Conservation (phyloP, 495 filamentous ascomycete genomes). For the Aspergillus haitiensis region DNA sequence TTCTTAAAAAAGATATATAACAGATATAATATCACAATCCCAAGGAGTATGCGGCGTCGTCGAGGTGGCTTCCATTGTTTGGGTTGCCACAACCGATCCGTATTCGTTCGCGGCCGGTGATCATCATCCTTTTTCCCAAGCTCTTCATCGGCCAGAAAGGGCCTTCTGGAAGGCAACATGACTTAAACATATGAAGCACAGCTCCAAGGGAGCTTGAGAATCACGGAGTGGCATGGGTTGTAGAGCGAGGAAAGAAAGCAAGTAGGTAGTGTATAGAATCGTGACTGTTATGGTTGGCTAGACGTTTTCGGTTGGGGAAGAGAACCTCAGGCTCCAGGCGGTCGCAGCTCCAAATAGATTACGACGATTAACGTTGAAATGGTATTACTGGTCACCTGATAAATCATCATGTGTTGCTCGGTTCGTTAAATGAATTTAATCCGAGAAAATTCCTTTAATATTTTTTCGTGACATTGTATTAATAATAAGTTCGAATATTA, state of each 20-base stretch:
- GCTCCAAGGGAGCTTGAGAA: slow-evolving; percentile 24
- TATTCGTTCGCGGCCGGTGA: slow-evolving; percentile 42
- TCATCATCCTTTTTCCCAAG: slow-evolving; percentile 71
- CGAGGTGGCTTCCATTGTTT: slow-evolving; percentile 39
- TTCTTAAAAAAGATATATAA: slow-evolving; percentile 57
- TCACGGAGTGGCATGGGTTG: slow-evolving; percentile 17
- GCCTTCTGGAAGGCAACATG: slow-evolving; percentile 48
- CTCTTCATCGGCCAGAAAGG: slow-evolving; percentile 60
- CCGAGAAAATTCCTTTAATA: not conserved
- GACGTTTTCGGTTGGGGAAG: slow-evolving; percentile 2
- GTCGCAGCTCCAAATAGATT: not conserved
- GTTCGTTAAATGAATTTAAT: not conserved
- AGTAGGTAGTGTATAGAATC: not conserved
- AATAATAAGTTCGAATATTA: too few relatives aligned
- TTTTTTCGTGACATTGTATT: not conserved
- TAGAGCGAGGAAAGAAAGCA: slow-evolving; percentile 9
- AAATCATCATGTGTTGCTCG: not conserved
- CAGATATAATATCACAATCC: slow-evolving; percentile 41
- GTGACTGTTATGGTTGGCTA: not conserved
- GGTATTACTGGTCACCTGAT: not conserved
- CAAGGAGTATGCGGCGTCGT: slow-evolving; percentile 46
- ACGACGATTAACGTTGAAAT: not conserved
- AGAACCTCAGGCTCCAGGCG: not conserved
- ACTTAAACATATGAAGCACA: slow-evolving; percentile 20
- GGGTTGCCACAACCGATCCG: slow-evolving; percentile 28